A percentile compares a stretch with the other conserved stretches of the same genome.
Evolutionary conservation across 805 yeast genomes (phyloP).

Genomic region (Starmera quercuum): DNA sequence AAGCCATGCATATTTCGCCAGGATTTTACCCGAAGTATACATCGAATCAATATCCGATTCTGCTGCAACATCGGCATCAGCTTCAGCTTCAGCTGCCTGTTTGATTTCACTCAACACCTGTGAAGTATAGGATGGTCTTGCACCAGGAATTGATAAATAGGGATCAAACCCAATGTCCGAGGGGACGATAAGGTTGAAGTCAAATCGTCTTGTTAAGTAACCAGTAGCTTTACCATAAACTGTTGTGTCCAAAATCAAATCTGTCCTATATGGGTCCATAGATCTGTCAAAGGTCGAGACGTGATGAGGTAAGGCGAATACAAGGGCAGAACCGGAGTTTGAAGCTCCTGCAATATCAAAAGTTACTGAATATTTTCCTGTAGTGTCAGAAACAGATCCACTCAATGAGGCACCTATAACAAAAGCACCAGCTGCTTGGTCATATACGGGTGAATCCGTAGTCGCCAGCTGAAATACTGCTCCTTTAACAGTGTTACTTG

Average conservation of each 20-base stretch:
- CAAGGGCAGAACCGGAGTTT: constrained; percentile 33
- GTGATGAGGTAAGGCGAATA: constrained; percentile 70
- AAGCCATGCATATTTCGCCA: constrained; percentile 88
- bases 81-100: constrained; percentile 27
- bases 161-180: constrained; percentile 39
- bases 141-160: constrained; percentile 25
- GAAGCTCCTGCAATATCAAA: constrained; percentile 40
- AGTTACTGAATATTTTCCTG: constrained; percentile 33
- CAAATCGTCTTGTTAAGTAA: constrained; percentile 31
- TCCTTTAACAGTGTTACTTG: constrained; percentile 36
- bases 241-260: constrained; percentile 38
- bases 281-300: constrained; percentile 32
- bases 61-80: constrained; percentile 31
- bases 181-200: constrained; percentile 36
- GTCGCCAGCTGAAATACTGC: constrained; percentile 54
- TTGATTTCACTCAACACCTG: constrained; percentile 23
- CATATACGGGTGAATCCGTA: constrained; percentile 38
- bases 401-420: constrained; percentile 39
- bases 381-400: constrained; percentile 31
- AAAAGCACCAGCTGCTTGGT: constrained; percentile 56
- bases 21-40: constrained; percentile 82
- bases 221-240: constrained; percentile 41
- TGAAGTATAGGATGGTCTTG: constrained; percentile 19
- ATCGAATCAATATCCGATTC: constrained; percentile 66
- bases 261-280: constrained; percentile 20